A percentile compares a stretch with the other conserved stretches of the same genome.
Conservation (phyloP, 2,329 filamentous ascomycete species). For the Boeremia lycopersici region DNA sequence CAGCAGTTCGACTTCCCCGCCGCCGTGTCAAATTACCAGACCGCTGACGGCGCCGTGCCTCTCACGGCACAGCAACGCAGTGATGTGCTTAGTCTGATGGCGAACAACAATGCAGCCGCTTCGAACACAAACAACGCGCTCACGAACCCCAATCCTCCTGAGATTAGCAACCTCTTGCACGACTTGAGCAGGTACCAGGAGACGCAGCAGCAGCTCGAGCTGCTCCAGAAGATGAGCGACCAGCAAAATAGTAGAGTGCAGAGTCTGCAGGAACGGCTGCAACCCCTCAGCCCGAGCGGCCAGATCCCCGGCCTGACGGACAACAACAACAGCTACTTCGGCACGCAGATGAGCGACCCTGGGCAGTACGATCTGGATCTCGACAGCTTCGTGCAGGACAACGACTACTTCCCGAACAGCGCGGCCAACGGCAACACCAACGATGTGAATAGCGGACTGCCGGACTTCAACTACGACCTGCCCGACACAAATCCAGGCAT, state of each 20-base stretch:
- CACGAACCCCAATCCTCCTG: slow-evolving; percentile 59
- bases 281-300: slow-evolving; percentile 80
- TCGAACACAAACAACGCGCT: slow-evolving; percentile 61
- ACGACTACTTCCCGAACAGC: slow-evolving; percentile 57
- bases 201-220: slow-evolving; percentile 77
- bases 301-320: slow-evolving; percentile 70
- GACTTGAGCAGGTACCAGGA: slow-evolving; percentile 67
- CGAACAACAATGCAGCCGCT: slow-evolving; percentile 52
- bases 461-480: slow-evolving; percentile 38
- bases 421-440: background rate
- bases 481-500: slow-evolving; percentile 15
- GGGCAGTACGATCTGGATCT: slow-evolving; percentile 57
- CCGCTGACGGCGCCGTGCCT: slow-evolving; percentile 52
- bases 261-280: slow-evolving; percentile 73
- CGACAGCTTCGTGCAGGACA: slow-evolving; percentile 62
- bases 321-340: slow-evolving; percentile 39
- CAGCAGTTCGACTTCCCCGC: slow-evolving; percentile 54
- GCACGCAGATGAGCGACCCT: slow-evolving; percentile 46
- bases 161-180: slow-evolving; percentile 63
- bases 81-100: slow-evolving; percentile 56
- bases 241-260: slow-evolving; percentile 80
- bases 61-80: slow-evolving; percentile 56
- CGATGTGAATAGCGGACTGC: slow-evolving; percentile 17
- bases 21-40: slow-evolving; percentile 56
- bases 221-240: slow-evolving; percentile 76